These are phyloP conservation scores for Cutaneotrichosporon sp. DNA, from an alignment of 1,284 basidiomycete genomes.

Conservation along the genomic window DNA sequence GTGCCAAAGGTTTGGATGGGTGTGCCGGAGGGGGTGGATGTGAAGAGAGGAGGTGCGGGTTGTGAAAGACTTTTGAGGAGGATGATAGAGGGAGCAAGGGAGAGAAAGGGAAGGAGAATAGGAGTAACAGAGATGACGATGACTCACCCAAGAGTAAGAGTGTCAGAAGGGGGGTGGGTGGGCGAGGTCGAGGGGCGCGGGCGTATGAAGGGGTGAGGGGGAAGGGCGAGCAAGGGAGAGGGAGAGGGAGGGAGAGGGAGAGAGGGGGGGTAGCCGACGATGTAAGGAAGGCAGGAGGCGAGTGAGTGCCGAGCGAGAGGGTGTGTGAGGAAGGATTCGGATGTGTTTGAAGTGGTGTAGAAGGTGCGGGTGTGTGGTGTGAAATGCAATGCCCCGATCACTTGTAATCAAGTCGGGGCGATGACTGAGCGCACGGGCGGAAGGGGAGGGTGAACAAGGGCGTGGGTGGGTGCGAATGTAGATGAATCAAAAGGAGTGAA, in stretches of 20 bases:
- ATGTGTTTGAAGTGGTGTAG: background rate
- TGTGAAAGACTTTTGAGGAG: background rate
- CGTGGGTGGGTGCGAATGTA: no score
- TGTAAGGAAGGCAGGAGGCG: background rate
- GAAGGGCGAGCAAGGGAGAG: no score
- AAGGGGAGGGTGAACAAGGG: background rate
- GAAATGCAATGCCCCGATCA: conserved; percentile 2
- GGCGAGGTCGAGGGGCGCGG: background rate
- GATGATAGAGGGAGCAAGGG: background rate
- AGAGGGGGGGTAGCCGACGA: background rate
- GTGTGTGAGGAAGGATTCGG: background rate
- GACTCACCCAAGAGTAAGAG: background rate
- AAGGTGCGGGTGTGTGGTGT: background rate
- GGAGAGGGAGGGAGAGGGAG: background rate
- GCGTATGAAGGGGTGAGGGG: background rate
- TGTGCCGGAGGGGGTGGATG: background rate
- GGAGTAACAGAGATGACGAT: background rate
- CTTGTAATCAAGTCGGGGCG: background rate
- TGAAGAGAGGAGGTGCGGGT: background rate
- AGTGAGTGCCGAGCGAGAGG: background rate
- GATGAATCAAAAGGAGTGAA: background rate
- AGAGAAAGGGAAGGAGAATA: background rate
- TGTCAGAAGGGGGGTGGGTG: background rate
- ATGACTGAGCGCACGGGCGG: background rate
- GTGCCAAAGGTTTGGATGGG: background rate